Percentiles rank a stretch among this genome's conserved stretches.
phyloP scores from a whole-genome alignment of 495 filamentous ascomycete genomes.

The Rusavskia elegans region DNA sequence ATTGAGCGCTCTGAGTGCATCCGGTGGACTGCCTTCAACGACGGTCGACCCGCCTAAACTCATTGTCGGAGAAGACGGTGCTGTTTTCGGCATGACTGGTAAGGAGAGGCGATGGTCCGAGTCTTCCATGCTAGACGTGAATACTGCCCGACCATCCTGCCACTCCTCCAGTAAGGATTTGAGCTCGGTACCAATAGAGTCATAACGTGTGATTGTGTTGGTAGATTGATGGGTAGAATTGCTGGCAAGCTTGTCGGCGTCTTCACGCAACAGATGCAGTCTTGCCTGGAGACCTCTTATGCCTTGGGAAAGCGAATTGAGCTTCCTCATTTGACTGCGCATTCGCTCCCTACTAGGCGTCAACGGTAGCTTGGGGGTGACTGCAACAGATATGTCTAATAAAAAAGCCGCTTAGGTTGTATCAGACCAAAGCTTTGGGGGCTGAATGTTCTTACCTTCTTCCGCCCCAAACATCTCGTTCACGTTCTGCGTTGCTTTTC shows the following conservation, averaged over 20 bases:
- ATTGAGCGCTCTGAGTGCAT: conserved; percentile 60
- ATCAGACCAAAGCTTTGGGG: conserved; percentile 5
- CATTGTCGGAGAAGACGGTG: conserved; percentile 61
- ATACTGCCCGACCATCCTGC: conserved; percentile 66
- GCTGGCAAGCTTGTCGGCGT: conserved; percentile 62
- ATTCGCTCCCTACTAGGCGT: conserved; percentile 66
- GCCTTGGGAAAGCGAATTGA: conserved; percentile 76
- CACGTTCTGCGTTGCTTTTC: conserved; percentile 37
- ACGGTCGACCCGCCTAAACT: conserved; percentile 76
- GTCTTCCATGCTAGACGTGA: conserved; percentile 56
- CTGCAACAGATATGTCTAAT: conserved; percentile 37
- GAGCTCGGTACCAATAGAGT: conserved; percentile 81
- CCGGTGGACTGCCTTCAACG: conserved; percentile 62
- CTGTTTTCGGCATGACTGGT: conserved; percentile 48
- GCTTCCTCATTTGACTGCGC: conserved; percentile 67
- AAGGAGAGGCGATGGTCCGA: conserved; percentile 53
- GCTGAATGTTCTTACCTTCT: conserved; percentile 44
- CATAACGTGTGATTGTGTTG: conserved; percentile 69
- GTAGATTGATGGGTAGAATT: conserved; percentile 56
- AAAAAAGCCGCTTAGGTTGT: conserved; percentile 12
- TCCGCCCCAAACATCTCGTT: conserved; percentile 62
- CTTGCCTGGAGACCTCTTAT: conserved; percentile 89
- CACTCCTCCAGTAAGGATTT: conserved; percentile 73
- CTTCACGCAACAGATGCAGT: conserved; percentile 81
- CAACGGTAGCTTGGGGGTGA: conserved; percentile 48